These are phyloP conservation scores for Paratinospora sagittata DNA, from an alignment of 164 flowering plant species.

Conservation along the genomic window DNA sequence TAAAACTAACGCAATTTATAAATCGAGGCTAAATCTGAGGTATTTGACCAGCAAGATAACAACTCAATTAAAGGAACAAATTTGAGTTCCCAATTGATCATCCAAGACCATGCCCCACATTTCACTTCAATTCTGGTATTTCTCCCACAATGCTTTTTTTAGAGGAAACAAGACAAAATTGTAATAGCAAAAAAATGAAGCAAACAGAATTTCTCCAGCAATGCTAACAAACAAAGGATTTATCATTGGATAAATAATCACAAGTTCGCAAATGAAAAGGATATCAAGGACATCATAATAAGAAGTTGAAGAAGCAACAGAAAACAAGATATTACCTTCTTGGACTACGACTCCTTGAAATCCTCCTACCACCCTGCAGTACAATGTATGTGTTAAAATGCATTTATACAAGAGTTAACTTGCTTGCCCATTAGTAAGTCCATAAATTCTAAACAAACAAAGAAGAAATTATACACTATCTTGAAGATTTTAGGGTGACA, in stretches of 20 bases:
- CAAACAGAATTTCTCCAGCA: no score
- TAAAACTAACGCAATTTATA: no score
- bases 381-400: background rate
- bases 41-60: no score
- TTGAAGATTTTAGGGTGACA: no score
- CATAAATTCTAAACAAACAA: background rate
- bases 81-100: background rate
- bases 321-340: constrained; percentile 46
- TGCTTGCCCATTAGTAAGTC: background rate
- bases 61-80: background rate
- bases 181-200: no score
- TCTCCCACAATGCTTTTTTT: background rate
- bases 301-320: background rate
- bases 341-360: constrained; percentile 82
- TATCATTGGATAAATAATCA: no score
- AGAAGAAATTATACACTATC: background rate
- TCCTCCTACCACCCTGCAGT: constrained; percentile 50
- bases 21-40: no score
- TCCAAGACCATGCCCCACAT: background rate
- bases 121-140: background rate
- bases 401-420: background rate
- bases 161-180: no score
- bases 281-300: background rate
- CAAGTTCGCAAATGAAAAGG: background rate
- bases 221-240: no score